Evolutionary conservation across 345 rosid genomes (phyloP), one percentile per base, ranked within the genome.

Genomic region (Gossypium rotundifolium): DNA sequence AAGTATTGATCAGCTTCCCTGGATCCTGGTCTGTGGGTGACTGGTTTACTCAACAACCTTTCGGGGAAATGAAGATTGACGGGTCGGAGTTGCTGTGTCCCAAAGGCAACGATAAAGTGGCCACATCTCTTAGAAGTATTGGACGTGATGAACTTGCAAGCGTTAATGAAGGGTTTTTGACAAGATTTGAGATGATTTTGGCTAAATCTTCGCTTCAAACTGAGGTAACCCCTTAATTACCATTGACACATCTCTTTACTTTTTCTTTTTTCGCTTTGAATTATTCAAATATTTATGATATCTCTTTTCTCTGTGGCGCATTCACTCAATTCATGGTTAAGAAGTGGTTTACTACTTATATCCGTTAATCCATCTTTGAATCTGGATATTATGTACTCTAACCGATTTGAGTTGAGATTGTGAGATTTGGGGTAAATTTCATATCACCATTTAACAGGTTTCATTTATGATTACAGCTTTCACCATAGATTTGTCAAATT

Each of bases 111-210:
- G 42, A 72, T 58, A 22, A 11, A 13, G 75, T 59, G 10, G 75
- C 75, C 40, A 59, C 91, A 57, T 87, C 86, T 72, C 87, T 94
- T 57, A 80, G 84, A 80, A 86, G 79, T 75, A 58, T 94, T 45
- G 89, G 90, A 71, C 85, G 79, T 58, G 60, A 82, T 61, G 79
- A 70, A 20, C 74, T 70, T 66, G 96, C 91, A 48, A 82, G 70
- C n/a, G 88, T 89, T 60, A 89, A 94, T 79, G 78, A 88, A 81
- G 92, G 90, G 48, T 90, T 86, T 75, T 76, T 87, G 64, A 53
- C 27, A 4, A 78, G 77, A 65, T 86, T 85, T 74, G 52, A 74
- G 27, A 2, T 42, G 27, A 74, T 85, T 65, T 45, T 77, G 64
- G 67, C 51, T 9, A 17, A 38, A 40, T 46, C 84, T 58, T 68